These are phyloP conservation scores for Microdochium nivale DNA, from an alignment of 2,329 filamentous ascomycete species.

Conservation along the genomic window DNA sequence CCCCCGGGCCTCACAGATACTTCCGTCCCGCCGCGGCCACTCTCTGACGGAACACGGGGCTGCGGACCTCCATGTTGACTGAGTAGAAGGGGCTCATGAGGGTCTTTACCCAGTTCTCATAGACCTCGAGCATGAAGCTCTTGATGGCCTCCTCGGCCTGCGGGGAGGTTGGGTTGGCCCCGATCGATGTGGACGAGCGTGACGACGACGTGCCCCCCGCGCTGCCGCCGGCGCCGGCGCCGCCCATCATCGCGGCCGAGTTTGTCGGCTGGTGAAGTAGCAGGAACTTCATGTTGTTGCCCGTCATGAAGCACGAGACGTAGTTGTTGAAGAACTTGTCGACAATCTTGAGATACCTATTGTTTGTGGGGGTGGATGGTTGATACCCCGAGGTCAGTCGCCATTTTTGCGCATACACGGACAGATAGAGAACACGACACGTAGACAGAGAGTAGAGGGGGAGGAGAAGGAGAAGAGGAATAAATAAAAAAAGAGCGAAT, in stretches of 20 bases:
- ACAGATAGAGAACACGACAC: no score
- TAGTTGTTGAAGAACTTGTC: constrained; percentile 96
- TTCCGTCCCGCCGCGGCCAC: constrained; percentile 88
- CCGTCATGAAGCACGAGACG: constrained; percentile 90
- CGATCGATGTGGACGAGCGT: constrained; percentile 60
- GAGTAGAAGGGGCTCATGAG: constrained; percentile 96
- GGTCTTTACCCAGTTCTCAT: constrained; percentile 94
- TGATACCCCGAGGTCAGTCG: background rate
- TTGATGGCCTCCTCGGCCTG: constrained; percentile 93
- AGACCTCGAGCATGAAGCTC: constrained; percentile 91
- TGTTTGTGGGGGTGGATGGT: constrained; percentile 1
- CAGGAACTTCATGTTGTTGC: constrained; percentile 86
- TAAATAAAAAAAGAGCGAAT: no score
- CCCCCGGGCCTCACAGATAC: constrained; percentile 53
- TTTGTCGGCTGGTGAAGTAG: constrained; percentile 75
- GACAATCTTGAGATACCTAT: constrained; percentile 80
- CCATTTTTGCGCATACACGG: no score
- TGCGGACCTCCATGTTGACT: constrained; percentile 75
- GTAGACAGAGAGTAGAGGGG: constrained; percentile 2
- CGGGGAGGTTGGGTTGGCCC: constrained; percentile 75
- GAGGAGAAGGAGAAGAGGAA: no score
- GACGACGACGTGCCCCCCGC: constrained; percentile 21
- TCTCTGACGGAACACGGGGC: constrained; percentile 73
- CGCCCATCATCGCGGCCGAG: constrained; percentile 35
- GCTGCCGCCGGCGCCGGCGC: constrained; percentile 13